These are phyloP conservation scores for Arthrobotrys pseudoclavata DNA, from an alignment of 2,329 filamentous ascomycete genomes.

Conservation along the genomic window DNA sequence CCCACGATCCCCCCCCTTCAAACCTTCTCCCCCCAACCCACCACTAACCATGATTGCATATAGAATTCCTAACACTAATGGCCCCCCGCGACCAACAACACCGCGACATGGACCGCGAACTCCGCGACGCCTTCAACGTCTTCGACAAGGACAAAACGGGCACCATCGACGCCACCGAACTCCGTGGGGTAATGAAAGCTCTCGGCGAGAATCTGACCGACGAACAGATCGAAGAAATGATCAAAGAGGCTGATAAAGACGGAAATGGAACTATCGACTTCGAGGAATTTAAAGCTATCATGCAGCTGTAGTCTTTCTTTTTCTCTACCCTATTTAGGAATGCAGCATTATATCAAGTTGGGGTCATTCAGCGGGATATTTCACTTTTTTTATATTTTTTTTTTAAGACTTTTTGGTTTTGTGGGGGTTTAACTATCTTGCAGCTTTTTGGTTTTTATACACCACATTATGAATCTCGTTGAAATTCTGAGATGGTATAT, in stretches of 20 bases:
- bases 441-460: neutral
- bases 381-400: neutral
- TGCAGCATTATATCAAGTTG: neutral
- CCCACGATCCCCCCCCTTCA: neutral
- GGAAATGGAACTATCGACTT: constrained; percentile 76
- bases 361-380: constrained; percentile 6
- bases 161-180: constrained; percentile 75
- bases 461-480: neutral
- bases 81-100: constrained; percentile 73
- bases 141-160: constrained; percentile 77
- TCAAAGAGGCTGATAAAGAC: constrained; percentile 75
- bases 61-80: constrained; percentile 78
- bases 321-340: neutral
- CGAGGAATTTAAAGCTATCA: constrained; percentile 65
- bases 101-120: constrained; percentile 75
- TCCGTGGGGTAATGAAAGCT: constrained; percentile 75
- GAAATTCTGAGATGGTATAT: neutral
- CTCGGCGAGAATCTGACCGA: constrained; percentile 76
- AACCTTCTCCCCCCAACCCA: neutral
- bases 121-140: constrained; percentile 76
- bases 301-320: constrained; percentile 13
- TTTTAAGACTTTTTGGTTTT: neutral
- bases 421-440: neutral
- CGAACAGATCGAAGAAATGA: constrained; percentile 76
- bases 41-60: neutral